Percentiles rank a stretch among this genome's conserved stretches.
Conservation (phyloP, 306 rosid species). For the Quercus wislizeni region DNA sequence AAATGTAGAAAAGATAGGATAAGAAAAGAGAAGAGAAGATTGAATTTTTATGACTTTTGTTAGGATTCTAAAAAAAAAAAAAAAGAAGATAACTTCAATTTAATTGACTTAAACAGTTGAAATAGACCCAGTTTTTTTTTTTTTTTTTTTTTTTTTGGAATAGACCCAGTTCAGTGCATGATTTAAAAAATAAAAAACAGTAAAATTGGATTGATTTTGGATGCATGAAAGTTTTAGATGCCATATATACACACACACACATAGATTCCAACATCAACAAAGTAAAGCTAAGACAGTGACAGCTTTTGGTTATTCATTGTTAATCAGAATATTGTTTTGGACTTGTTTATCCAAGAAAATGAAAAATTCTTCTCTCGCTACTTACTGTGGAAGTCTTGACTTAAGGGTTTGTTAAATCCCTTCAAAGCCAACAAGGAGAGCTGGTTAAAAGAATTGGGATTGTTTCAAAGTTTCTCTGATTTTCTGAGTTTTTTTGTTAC, state of each 20-base stretch:
- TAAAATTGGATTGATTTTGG: constrained; percentile 3
- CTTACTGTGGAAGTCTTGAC: background rate
- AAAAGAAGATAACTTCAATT: background rate
- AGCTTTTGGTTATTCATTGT: background rate
- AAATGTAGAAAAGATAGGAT: background rate
- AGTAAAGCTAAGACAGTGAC: background rate
- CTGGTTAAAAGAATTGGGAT: background rate
- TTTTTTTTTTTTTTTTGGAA: background rate
- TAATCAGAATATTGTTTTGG: background rate
- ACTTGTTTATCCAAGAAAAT: background rate
- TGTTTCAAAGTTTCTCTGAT: background rate
- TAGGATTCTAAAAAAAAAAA: background rate
- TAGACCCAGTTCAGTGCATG: background rate
- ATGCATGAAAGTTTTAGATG: background rate
- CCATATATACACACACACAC: background rate
- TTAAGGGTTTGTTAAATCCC: background rate
- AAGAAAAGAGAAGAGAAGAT: background rate
- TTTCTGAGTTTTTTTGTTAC: background rate
- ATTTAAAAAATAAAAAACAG: background rate
- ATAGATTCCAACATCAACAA: background rate
- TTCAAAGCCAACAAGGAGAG: background rate
- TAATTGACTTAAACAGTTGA: background rate
- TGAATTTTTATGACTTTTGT: background rate
- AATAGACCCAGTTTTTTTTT: background rate
- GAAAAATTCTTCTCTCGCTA: background rate